Evolutionary conservation across 1,284 basidiomycete genomes (phyloP).

Genomic region (Cutaneotrichosporon sp.): DNA sequence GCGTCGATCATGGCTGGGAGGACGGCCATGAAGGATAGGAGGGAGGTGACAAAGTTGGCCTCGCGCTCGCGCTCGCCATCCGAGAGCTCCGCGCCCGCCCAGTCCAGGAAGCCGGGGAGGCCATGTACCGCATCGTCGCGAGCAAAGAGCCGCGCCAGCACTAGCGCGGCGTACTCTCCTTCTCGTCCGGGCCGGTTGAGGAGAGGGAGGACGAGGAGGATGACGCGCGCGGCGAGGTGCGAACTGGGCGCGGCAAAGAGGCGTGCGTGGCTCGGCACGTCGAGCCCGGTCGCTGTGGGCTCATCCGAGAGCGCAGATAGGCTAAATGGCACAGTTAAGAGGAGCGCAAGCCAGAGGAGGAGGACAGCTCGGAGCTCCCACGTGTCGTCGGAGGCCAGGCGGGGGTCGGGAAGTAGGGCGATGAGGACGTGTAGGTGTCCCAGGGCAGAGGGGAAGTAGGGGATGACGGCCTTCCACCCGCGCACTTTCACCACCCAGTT

Average conservation of each 20-base stretch:
- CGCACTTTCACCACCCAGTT: conserved; percentile 86
- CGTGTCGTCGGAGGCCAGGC: conserved; percentile 35
- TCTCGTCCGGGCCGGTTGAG: conserved; percentile 49
- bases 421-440: conserved; percentile 75
- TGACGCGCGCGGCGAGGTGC: conserved; percentile 61
- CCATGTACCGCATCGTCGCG: conserved; percentile 43
- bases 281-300: conserved; percentile 54
- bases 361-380: conserved; percentile 85
- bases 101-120: conserved; percentile 42
- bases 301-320: conserved; percentile 67
- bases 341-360: conserved; percentile 88
- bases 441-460: conserved; percentile 88
- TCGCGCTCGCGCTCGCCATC: conserved; percentile 44
- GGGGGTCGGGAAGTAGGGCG: conserved; percentile 56
- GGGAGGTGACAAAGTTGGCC: conserved; percentile 37
- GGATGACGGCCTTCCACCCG: conserved; percentile 87
- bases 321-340: conserved; percentile 92
- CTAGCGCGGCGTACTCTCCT: conserved; percentile 47
- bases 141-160: conserved; percentile 49
- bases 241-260: conserved; percentile 65
- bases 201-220: conserved; percentile 37
- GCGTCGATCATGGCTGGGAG: conserved; percentile 40
- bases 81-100: conserved; percentile 36
- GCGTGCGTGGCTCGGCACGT: conserved; percentile 65
- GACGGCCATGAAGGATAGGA: conserved; percentile 44